Evolutionary conservation across 108 stramenopile species (phyloP), one percentile per base, ranked within the genome.

Genomic region (Nitzschia sp.): DNA sequence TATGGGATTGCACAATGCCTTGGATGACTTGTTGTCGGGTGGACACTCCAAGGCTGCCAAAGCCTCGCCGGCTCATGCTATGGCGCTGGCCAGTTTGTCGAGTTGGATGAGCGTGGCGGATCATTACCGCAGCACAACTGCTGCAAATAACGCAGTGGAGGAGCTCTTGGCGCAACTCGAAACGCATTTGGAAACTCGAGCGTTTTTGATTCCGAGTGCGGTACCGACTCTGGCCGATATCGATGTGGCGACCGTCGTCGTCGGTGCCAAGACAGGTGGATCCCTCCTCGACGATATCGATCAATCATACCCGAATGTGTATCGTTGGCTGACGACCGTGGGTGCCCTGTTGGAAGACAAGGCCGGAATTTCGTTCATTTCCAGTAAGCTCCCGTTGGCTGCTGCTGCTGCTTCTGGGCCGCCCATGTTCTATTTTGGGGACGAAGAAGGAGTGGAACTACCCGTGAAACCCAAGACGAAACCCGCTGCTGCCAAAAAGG

Each of bases 21-120:
- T 92, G 30, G 91, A 92, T 73, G 63, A 59, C 11, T 67, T 73
- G 16, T 63, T 90, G 15, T 53, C 88, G 61, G 91, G 91, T 48
- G 91, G 91, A 0, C 80, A 86, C 57, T 71, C 82, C 0, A 68
- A 75, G 23, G 59, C 74, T 2, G 59, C 77, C 17, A 45, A 33
- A 23, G 72, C 78, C 17, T 85, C 84, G n/a, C 79, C 85, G 3
- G 26, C 52, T 23, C 58, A 61, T 35, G 78, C 82, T 38, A 53
- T 86, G 54, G 86, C 85, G 22, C 53, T 89, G 71, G 85, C 89
- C 6, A 77, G 76, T n/a, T 72, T 90, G 26, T 75, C 84, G 31
- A 79, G 76, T 45, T 93, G 89, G 89, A 89, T 90, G 89, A 80
- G 80, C 35, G 74, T 90, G 16, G 91, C 88, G 1, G 78, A 78